phyloP scores from a whole-genome alignment of 345 rosid species.

The Hibiscus trionum region DNA sequence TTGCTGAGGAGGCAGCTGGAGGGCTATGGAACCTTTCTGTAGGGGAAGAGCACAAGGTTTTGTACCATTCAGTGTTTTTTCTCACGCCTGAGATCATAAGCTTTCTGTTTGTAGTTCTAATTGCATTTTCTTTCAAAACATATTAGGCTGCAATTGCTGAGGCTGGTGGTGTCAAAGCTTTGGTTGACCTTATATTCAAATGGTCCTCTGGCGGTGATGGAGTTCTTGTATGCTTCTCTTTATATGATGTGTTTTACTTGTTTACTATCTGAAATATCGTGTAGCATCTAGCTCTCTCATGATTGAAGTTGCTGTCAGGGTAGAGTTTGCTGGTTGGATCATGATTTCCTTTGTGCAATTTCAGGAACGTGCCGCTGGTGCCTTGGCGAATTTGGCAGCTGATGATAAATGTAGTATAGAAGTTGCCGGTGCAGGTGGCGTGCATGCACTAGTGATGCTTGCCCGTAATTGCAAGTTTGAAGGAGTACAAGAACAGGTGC shows the following conservation, averaged over 20 bases:
- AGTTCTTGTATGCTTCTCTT: slow-evolving; percentile 47
- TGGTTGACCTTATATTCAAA: slow-evolving; percentile 69
- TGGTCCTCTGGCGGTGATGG: slow-evolving; percentile 79
- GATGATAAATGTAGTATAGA: too few species aligned
- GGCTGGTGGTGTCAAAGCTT: slow-evolving; percentile 79
- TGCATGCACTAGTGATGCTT: too few species aligned
- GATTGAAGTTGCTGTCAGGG: background rate
- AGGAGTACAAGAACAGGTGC: too few species aligned
- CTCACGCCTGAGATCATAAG: background rate
- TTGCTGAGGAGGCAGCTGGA: slow-evolving; percentile 93
- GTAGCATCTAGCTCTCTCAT: background rate
- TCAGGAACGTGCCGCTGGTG: too few species aligned
- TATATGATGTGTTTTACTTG: background rate
- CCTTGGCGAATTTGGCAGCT: too few species aligned
- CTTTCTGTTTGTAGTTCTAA: background rate
- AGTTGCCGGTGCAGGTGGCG: too few species aligned
- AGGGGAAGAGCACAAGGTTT: slow-evolving; percentile 87
- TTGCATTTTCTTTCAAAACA: background rate
- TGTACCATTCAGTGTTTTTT: slow-evolving; percentile 7
- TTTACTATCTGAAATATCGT: background rate
- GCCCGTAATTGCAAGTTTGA: too few species aligned
- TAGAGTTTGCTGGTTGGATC: slow-evolving; percentile 5
- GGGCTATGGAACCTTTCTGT: slow-evolving; percentile 91
- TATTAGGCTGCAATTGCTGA: slow-evolving; percentile 65
- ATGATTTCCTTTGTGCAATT: slow-evolving; percentile 5